Evolutionary conservation across 805 yeast genomes (phyloP), one percentile per base, ranked within the genome.

Genomic region (Candida broadrunensis): DNA sequence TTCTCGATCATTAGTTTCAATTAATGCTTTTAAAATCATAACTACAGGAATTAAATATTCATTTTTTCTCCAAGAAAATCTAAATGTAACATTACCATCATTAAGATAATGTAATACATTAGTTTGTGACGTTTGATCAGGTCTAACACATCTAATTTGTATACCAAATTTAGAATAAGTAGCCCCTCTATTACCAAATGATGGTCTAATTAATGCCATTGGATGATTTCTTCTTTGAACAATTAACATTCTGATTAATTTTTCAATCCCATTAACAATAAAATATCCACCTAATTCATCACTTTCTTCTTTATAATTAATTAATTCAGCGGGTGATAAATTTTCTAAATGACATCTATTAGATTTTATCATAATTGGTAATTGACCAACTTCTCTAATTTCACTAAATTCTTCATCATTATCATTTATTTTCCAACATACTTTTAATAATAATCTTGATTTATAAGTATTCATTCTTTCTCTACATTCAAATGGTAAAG

Each of bases 171-270:
- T 81, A 31, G 96, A 73, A 67, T 93, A 93, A 6, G 88, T 67
- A 5, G 91, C 85, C 56, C 99, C 99, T 76, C 99, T 84, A 69
- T 89, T 89, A 37, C 83, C 84, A 58, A 91, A 93, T 9, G 96
- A 86, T 25, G 96, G 95, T 70, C 99, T 88, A 44, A 89, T 84
- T 55, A 93, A 81, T 11, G 98, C 98, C 97, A 93, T 88, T 18
- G 98, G 96, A 60, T 90, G 97, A 63, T 93, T 93, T 66, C 99
- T 80, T 64, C 98, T 83, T 69, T 91, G 99, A 15, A 93, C 97
- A 72, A 93, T 88, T 63, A 93, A 80, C 98, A 93, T 88, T 70
- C 99, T 87, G 55, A 93, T 81, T 55, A 93, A 75, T 67, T 93
- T 93, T 66, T 93, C 99, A 52, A 91, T 90, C 73, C 99, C 99